phyloP scores from a whole-genome alignment of 106 monocot genomes.

The Vanilla planifolia region DNA sequence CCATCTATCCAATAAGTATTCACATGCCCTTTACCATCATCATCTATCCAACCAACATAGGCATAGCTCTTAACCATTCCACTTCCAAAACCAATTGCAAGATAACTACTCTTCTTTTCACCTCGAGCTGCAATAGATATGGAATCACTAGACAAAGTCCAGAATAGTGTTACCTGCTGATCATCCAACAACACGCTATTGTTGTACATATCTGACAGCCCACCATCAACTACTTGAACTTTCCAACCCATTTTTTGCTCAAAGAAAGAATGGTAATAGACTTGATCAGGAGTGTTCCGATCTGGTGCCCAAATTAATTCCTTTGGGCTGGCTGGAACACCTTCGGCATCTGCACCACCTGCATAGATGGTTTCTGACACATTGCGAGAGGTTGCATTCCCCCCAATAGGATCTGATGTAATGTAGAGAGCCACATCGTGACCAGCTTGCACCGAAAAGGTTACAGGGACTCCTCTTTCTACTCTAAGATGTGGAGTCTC shows the following conservation, averaged over 20 bases:
- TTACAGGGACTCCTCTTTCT: constrained; percentile 90
- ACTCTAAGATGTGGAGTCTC: constrained; percentile 82
- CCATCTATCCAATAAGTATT: constrained; percentile 84
- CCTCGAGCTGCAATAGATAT: constrained; percentile 81
- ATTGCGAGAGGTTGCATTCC: constrained; percentile 82
- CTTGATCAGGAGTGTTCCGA: constrained; percentile 84
- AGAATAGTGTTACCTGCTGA: constrained; percentile 81
- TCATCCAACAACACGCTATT: constrained; percentile 87
- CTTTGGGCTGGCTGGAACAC: constrained; percentile 77
- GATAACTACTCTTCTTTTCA: constrained; percentile 81
- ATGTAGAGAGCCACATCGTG: constrained; percentile 91
- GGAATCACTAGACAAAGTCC: constrained; percentile 62
- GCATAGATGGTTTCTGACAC: constrained; percentile 73
- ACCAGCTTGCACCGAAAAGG: constrained; percentile 87
- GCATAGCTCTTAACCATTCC: constrained; percentile 84
- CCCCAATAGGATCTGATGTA: constrained; percentile 89
- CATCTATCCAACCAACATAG: constrained; percentile 91
- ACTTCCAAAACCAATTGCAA: constrained; percentile 86
- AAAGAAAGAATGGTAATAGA: constrained; percentile 83
- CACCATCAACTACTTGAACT: constrained; percentile 93
- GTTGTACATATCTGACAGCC: constrained; percentile 93
- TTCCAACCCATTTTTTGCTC: constrained; percentile 96
- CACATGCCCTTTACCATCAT: constrained; percentile 57
- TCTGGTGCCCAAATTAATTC: constrained; percentile 81
- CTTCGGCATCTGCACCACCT: constrained; percentile 61